Conservation (phyloP, 352 stramenopile species). For the Globisporangium megalacanthum region DNA sequence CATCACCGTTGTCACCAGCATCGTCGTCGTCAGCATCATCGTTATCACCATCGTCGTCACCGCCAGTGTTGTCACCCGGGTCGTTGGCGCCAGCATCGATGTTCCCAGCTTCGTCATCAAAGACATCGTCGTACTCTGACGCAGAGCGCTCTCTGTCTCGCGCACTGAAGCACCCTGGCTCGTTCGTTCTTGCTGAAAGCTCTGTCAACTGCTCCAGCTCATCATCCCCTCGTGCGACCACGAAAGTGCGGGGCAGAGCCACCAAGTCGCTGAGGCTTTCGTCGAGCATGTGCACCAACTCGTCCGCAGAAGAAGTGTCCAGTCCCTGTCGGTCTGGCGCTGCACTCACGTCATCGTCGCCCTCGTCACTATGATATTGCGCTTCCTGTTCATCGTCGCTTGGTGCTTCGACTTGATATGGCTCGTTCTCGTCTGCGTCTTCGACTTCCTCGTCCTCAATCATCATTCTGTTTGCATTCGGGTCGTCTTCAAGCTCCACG, state of each 20-base stretch:
- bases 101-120: constrained; percentile 29
- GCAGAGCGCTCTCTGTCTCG: constrained; percentile 2
- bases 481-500: background rate
- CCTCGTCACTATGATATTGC: background rate
- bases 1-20: background rate
- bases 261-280: constrained; percentile 38
- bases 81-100: no score
- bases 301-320: constrained; percentile 14
- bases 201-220: background rate
- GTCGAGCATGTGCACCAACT: constrained; percentile 56
- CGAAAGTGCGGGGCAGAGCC: background rate
- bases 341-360: background rate
- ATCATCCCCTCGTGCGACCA: no score
- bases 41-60: background rate
- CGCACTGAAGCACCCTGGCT: background rate
- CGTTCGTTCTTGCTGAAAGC: background rate
- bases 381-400: background rate
- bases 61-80: constrained; percentile 12
- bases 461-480: constrained; percentile 12
- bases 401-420: background rate
- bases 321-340: background rate
- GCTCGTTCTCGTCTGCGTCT: background rate
- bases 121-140: constrained; percentile 47
- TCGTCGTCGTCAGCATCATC: background rate
- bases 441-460: constrained; percentile 1